Base-by-base conservation (phyloP, 768 basidiomycete genomes). In the Filobasidium floriforme region DNA sequence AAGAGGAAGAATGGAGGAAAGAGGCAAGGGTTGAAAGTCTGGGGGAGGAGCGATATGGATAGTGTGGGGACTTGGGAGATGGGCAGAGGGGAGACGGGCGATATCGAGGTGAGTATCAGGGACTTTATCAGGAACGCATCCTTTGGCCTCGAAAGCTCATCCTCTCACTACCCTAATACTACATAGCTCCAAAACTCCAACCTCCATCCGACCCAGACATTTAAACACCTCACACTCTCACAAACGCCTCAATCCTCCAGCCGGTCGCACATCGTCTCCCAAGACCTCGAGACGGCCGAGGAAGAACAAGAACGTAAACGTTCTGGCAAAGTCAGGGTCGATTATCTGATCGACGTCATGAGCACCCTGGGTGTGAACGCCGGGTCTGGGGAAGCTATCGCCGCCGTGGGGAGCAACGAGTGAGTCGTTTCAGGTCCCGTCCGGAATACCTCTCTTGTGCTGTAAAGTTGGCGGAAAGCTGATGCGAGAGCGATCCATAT, bases 11-110 rank as follows among this genome's bases (percentile, higher is more conserved):
- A 62, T 60, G 57, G 26, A 24, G 40, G 41, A 41, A 63, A 41
- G 41, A 37, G 55, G 44, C 62, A 29, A 29, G 65, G 68, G 9
- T 69, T 74, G 63, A 73, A 68, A 29, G 73, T 92, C 9, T 96
- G 92, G 91, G 88, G 87, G 26, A 83, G 85, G 12, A 92, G 90
- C 69, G 93, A 96, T 79, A 96, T 96, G 92, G 92, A 97, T 77
- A 91, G 89, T 0, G 88, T 93, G 70, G 88, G 88, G 64, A 82
- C 85, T 15, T 97, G 92, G 93, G 84, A 86, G 29, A 62, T 77
- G 14, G 73, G 71, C 0, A 46, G 60, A 26, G 72, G 71, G 4
- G 71, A 66, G 10, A 70, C 74, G n/a, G 74, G 67, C n/a, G 71
- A 73, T 49, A 12, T 75, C 5, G 73, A 77, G 66, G 72, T 74